Evolutionary conservation across 257 asterid species (phyloP), one percentile per base, ranked within the genome.

Genomic region (Galeopsis tetrahit): DNA sequence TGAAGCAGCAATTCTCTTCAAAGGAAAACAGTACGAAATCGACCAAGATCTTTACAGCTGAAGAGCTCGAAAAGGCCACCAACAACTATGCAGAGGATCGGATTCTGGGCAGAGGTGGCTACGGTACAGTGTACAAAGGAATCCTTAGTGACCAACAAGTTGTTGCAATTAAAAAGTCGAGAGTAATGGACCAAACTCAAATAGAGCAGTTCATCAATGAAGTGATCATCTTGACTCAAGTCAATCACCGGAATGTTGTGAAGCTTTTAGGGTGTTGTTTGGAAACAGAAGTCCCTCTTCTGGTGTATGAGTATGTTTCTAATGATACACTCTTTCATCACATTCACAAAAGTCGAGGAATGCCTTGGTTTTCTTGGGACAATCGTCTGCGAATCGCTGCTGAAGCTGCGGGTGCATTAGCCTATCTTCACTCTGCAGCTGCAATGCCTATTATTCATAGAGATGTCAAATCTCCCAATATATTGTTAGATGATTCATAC

Each of bases 1-100:
- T 84, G 44, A 70, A 79, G 5, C 88, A 78, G 2, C 78, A 74
- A 8, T 67, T 79, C 8, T 70, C 79, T 4, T 64, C 85, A 0
- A 73, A 76, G 3, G 85, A 78, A 56, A 17, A 17, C 10, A 70
- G 57, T 2, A 39, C 36, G 65, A 66, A 80, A 43, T 69, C 80
- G 0, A 43, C 74, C 2, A 80, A 75, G 40, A 66, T 81, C 61
- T 83, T 83, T 46, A 64, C 88, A 0, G 73, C 77, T 1, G 38
- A 43, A 21, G 73, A 77, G 13, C 73, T 75, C 32, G 38, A 75
- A 6, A 75, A 68, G 55, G 79, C 79, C 34, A 75, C 79, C 9
- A 68, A 68, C n/a, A 68, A 68, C 2, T 75, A 67, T 6, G 62
- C 79, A 1, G 70, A 75, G 39, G 74, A 75, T 58, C 56, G 70